Evolutionary conservation across 306 rosid genomes (phyloP), one percentile per base, ranked within the genome.

Genomic region (Cicer cuneatum): DNA sequence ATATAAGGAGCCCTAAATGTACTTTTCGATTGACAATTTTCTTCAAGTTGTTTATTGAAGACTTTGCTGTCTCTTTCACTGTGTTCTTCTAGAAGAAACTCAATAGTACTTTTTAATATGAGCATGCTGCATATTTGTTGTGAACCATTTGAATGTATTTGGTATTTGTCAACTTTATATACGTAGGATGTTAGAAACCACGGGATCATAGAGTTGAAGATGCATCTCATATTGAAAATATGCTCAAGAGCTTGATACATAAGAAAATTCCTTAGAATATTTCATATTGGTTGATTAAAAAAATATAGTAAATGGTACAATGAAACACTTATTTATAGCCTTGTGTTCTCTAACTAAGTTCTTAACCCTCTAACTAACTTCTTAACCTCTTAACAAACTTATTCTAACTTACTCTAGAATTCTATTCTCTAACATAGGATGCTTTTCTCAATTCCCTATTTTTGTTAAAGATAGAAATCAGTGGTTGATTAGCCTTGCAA

Each of bases 41-140:
- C 15, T 73, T 5, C 66, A 24, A 65, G 51, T 71, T 57, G 69
- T 73, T 35, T 43, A 60, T 15, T n/a, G 33, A 43, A 74, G 62
- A 48, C 53, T 83, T 47, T 75, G 5, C 12, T 58, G 45, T 71
- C 5, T 56, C 39, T 24, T 71, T 49, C 61, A 19, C 11, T 10
- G 0, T 14, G 3, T 69, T 16, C 10, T 38, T 64, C 33, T 43
- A 37, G 37, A 64, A 40, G 38, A 6, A 57, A 48, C 67, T 33
- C 21, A 18, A 16, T 47, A 54, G 8, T 66, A 41, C 57, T 65
- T 56, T 56, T 24, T 37, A 21, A 16, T 6, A 52, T 2, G 46
- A 40, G 40, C 33, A 21, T n/a, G 52, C 12, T 14, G 3, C 51
- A 63, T 46, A 53, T 18, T 74, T 56, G 46, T 64, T 21, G 69